Evolutionary conservation across 2,329 filamentous ascomycete genomes (phyloP).

Genomic region (Thielaviopsis cerberus): DNA sequence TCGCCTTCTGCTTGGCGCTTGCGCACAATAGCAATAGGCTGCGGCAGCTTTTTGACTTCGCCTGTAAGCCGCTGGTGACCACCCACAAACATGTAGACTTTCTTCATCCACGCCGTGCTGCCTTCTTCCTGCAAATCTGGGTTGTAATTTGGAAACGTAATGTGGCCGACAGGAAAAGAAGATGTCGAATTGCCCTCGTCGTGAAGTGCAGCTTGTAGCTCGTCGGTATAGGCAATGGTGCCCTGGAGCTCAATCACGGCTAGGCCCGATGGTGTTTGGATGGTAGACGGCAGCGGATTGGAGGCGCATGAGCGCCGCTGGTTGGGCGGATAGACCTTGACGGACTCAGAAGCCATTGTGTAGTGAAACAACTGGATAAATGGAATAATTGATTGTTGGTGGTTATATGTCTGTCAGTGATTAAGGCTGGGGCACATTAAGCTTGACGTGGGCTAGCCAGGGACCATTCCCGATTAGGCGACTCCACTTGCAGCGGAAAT

Average conservation of each 20-base stretch:
- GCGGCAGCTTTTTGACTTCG: slow-evolving; percentile 71
- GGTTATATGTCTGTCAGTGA: not conserved
- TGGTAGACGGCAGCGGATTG: slow-evolving; percentile 54
- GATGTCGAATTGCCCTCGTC: slow-evolving; percentile 8
- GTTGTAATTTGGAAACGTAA: slow-evolving; percentile 62
- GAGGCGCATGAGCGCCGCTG: slow-evolving; percentile 12
- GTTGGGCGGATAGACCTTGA: slow-evolving; percentile 24
- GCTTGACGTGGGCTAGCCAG: not conserved
- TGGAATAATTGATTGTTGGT: not conserved
- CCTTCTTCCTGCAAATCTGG: slow-evolving; percentile 27
- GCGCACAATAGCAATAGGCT: slow-evolving; percentile 60
- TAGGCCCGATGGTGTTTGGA: slow-evolving; percentile 76
- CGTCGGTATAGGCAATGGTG: slow-evolving; percentile 43
- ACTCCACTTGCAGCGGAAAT: not conserved
- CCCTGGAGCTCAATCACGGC: slow-evolving; percentile 87
- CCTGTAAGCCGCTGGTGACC: slow-evolving; percentile 76
- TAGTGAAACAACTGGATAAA: not conserved
- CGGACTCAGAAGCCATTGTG: slow-evolving; percentile 2
- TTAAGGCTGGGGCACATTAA: not conserved
- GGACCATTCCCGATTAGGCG: not conserved
- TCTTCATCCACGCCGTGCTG: slow-evolving; percentile 69
- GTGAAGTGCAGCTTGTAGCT: slow-evolving; percentile 29
- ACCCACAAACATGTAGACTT: slow-evolving; percentile 73
- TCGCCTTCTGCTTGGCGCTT: slow-evolving; percentile 29
- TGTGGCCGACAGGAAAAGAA: slow-evolving; percentile 43